Percentiles rank a stretch among this genome's conserved stretches.
phyloP scores from a whole-genome alignment of 2,329 filamentous ascomycete species.

The Allantophomopsis lycopodina region DNA sequence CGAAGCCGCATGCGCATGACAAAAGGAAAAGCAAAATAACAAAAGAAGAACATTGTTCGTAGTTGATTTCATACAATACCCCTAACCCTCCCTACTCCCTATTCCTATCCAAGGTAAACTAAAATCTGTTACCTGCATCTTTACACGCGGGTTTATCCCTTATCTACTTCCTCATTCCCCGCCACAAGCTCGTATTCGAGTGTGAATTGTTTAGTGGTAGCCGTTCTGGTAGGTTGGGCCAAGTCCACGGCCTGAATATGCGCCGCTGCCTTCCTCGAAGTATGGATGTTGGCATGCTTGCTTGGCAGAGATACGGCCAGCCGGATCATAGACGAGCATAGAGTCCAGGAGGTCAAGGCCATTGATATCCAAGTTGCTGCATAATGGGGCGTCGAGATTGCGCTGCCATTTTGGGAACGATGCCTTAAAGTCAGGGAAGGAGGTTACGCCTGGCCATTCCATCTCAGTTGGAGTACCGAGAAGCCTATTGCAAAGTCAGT shows the following conservation, averaged over 20 bases:
- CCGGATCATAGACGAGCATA: constrained; percentile 79
- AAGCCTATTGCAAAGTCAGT: constrained; percentile 31
- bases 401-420: constrained; percentile 87
- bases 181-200: too few relatives aligned
- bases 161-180: too few relatives aligned
- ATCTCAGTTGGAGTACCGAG: constrained; percentile 75
- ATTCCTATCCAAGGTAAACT: too few relatives aligned
- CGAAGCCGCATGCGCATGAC: too few relatives aligned
- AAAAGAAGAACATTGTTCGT: too few relatives aligned
- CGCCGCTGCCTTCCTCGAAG: constrained; percentile 35
- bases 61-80: too few relatives aligned
- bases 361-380: constrained; percentile 57
- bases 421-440: constrained; percentile 84
- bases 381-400: constrained; percentile 50
- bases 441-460: constrained; percentile 84
- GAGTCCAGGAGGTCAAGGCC: constrained; percentile 54
- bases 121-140: too few relatives aligned
- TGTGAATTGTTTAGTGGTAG: constrained; percentile 11
- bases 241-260: constrained; percentile 18
- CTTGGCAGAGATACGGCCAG: constrained; percentile 78
- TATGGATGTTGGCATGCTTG: constrained; percentile 76
- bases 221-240: constrained; percentile 17
- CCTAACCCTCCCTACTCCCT: too few relatives aligned
- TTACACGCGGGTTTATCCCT: too few relatives aligned
- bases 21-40: too few relatives aligned